Conservation (phyloP, 148 eudicot genomes). For the Oxyria digyna region DNA sequence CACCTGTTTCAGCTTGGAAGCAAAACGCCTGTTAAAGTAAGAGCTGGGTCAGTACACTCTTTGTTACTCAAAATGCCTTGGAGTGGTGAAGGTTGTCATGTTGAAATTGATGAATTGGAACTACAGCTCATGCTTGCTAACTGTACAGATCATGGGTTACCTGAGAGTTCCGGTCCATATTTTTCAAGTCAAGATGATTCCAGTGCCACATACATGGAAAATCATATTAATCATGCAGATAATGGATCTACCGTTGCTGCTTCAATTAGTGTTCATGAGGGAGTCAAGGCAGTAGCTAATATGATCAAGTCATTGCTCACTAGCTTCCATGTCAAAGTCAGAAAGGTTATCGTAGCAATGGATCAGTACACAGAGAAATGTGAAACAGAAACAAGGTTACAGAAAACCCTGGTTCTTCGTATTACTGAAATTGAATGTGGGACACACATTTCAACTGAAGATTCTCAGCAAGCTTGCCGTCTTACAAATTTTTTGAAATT, state of each 20-base stretch:
- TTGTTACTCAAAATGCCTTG: constrained; percentile 70
- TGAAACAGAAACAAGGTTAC: constrained; percentile 20
- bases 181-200: constrained; percentile 13
- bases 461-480: constrained; percentile 45
- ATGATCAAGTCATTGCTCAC: constrained; percentile 85
- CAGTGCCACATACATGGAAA: constrained; percentile 17
- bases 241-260: constrained; percentile 16
- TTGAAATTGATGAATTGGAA: constrained; percentile 83
- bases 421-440: constrained; percentile 71
- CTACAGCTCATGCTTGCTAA: constrained; percentile 60
- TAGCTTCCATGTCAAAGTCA: constrained; percentile 67
- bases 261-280: constrained; percentile 70
- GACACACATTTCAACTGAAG: constrained; percentile 36
- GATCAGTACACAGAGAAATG: constrained; percentile 35
- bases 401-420: constrained; percentile 62
- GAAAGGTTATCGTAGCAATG: constrained; percentile 62
- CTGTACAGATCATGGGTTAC: constrained; percentile 1
- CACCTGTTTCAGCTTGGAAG: constrained; percentile 41
- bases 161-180: constrained; percentile 20
- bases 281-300: constrained; percentile 86
- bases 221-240: constrained; percentile 21
- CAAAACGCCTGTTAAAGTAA: constrained; percentile 30
- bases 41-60: constrained; percentile 81
- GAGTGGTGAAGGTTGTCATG: constrained; percentile 56
- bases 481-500: constrained; percentile 68